Evolutionary conservation across 352 stramenopile genomes (phyloP).

Genomic region (Globisporangium iwayamae): DNA sequence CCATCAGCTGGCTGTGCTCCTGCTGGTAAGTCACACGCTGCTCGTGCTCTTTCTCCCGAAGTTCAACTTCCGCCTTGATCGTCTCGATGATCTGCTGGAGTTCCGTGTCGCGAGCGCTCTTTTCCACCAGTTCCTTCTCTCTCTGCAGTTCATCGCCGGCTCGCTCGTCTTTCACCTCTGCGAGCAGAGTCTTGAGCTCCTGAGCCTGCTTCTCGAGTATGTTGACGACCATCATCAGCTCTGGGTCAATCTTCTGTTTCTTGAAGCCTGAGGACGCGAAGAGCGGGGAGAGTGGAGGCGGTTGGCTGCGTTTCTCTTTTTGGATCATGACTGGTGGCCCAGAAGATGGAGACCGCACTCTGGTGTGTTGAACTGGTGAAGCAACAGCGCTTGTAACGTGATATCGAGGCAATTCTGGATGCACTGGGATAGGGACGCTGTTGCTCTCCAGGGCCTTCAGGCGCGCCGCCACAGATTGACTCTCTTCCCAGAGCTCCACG

Average conservation of each 20-base stretch:
- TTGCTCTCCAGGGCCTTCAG: slow-evolving; percentile 8
- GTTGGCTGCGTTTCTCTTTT: slow-evolving; percentile 2
- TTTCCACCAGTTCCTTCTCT: background rate
- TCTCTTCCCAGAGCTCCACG: slow-evolving; percentile 5
- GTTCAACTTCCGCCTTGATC: background rate
- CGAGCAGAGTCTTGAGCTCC: slow-evolving; percentile 9
- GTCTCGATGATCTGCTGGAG: slow-evolving; percentile 8
- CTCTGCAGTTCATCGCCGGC: background rate
- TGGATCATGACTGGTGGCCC: background rate
- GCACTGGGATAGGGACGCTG: background rate
- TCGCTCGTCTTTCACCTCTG: slow-evolving; percentile 2
- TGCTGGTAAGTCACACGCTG: background rate
- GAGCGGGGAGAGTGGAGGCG: background rate
- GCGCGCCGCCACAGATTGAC: background rate
- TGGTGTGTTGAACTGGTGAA: background rate
- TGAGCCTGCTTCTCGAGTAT: slow-evolving; percentile 15
- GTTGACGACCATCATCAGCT: slow-evolving; percentile 10
- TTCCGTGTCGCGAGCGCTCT: background rate
- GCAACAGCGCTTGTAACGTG: background rate
- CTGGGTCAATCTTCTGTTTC: slow-evolving; percentile 8
- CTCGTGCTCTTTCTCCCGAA: background rate
- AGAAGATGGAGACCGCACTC: background rate
- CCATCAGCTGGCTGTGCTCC: background rate
- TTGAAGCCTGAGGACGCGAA: background rate
- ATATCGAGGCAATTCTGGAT: background rate